Evolutionary conservation across 148 eudicot genomes (phyloP), one percentile per base, ranked within the genome.

Genomic region (Suaeda aralocaspica): DNA sequence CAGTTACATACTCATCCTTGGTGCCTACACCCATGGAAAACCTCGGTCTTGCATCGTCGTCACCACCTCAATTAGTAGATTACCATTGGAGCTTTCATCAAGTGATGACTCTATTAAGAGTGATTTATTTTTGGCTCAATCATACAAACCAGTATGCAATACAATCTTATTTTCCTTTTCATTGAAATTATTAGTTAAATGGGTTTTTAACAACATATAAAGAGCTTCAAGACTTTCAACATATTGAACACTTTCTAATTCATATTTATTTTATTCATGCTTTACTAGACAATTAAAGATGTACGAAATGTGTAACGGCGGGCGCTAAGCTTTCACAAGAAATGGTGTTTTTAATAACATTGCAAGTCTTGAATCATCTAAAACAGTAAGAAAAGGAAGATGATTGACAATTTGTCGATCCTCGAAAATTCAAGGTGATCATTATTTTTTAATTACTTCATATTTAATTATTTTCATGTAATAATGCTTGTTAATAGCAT

Each of bases 341-440:
- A 72, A 68, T 28, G 72, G 26, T 30, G 44, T 46, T 9, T 15
- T 59, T 8, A 42, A 53, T 59, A 71, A 41, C 21, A 22, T 58
- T 13, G 29, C 71, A 58, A 77, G 76, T n/a, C 14, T 59, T 59
- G 76, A 72, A 21, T 52, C 66, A 44, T 66, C 73, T 29, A 62
- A 44, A 18, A 36, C 50, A 9, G 39, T 31, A 77, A 61, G 49
- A 77, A 77, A 67, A 73, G 76, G 31, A 72, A 77, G 51, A 67
- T 71, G 15, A 61, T 67, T 0, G 76, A 48, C 80, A 77, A 67
- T 25, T 61, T 19, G 57, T 72, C 5, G 45, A 72, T 52, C n/a
- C 68, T 52, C 72, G 70, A 71, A 72, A 72, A 53, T 22, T 62
- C 14, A 50, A 77, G 76, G 80, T 77, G 0, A 63, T 25, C 13